Percentiles rank a stretch among this genome's conserved stretches.
Conservation (phyloP, 2,329 filamentous ascomycete species). For the Hyphodiscus sp. region DNA sequence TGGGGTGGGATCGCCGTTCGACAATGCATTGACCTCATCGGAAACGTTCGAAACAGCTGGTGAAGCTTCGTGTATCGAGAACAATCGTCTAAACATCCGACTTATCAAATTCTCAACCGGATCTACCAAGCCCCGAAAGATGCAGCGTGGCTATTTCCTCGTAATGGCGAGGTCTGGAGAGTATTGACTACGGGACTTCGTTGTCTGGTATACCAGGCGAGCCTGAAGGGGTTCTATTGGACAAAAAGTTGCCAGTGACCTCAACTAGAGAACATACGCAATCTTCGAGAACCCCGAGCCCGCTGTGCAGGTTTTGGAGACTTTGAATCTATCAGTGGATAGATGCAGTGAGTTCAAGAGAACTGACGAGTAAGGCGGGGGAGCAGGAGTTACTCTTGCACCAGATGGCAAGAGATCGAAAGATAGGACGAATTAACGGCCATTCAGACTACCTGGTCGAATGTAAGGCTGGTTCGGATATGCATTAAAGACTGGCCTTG, state of each 20-base stretch:
- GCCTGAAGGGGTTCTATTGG: conserved; percentile 20
- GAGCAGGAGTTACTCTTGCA: not conserved
- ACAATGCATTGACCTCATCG: conserved; percentile 30
- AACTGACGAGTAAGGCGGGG: conserved; percentile 8
- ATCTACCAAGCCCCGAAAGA: conserved; percentile 22
- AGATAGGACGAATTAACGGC: conserved; percentile 22
- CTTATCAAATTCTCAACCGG: conserved; percentile 22
- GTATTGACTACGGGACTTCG: conserved; percentile 18
- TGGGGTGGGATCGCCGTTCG: conserved; percentile 24
- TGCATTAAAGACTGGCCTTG: conserved; percentile 23
- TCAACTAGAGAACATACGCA: conserved; percentile 18
- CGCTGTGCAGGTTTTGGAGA: conserved; percentile 8
- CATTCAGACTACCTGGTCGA: conserved; percentile 15
- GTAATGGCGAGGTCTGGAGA: conserved; percentile 21
- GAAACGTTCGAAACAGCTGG: conserved; percentile 29
- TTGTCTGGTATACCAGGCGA: conserved; percentile 17
- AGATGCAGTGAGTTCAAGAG: conserved; percentile 12
- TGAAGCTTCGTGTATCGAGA: conserved; percentile 26
- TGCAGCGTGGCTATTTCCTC: conserved; percentile 18
- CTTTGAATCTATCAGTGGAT: conserved; percentile 3
- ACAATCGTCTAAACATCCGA: conserved; percentile 25
- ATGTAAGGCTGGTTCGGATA: conserved; percentile 25
- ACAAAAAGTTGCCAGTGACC: conserved; percentile 18
- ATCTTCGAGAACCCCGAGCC: conserved; percentile 17
- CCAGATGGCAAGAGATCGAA: conserved; percentile 5